Evolutionary conservation across 768 basidiomycete genomes (phyloP).

Genomic region (Phaffia australis): DNA sequence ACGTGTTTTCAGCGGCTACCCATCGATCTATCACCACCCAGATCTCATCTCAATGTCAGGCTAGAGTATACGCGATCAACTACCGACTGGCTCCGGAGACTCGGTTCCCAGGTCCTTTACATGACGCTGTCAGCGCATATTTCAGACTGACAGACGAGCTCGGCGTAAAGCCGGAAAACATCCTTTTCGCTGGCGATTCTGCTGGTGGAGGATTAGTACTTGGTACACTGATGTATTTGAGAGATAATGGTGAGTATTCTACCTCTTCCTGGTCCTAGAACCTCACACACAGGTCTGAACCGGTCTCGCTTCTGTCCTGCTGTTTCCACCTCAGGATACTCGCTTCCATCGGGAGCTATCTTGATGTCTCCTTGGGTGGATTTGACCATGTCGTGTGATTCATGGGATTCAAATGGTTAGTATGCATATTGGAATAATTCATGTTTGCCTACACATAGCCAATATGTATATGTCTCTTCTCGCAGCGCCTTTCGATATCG

Average conservation of each 20-base stretch:
- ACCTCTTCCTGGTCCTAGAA: background rate
- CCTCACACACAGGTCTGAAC: background rate
- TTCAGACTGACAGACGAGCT: constrained; percentile 58
- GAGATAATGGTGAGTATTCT: constrained; percentile 54
- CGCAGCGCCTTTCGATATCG: constrained; percentile 33
- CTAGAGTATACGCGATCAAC: constrained; percentile 83
- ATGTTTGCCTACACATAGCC: background rate
- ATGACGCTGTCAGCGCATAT: constrained; percentile 78
- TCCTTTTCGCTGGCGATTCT: constrained; percentile 77
- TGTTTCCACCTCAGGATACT: constrained; percentile 43
- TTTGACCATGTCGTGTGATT: constrained; percentile 93
- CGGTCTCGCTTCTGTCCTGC: background rate
- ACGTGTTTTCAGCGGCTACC: constrained; percentile 77
- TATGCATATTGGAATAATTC: constrained; percentile 50
- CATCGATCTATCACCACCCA: constrained; percentile 85
- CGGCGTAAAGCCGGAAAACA: constrained; percentile 63
- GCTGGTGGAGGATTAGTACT: constrained; percentile 83
- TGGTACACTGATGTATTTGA: constrained; percentile 80
- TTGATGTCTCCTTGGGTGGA: constrained; percentile 94
- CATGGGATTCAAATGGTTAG: constrained; percentile 90
- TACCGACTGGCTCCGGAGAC: constrained; percentile 95
- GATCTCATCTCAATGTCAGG: constrained; percentile 73
- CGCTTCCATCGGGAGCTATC: constrained; percentile 72
- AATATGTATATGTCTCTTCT: constrained; percentile 36
- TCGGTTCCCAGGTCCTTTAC: constrained; percentile 75